Base-by-base conservation (phyloP, 495 filamentous ascomycete genomes). In the Penicillium alfredii region DNA sequence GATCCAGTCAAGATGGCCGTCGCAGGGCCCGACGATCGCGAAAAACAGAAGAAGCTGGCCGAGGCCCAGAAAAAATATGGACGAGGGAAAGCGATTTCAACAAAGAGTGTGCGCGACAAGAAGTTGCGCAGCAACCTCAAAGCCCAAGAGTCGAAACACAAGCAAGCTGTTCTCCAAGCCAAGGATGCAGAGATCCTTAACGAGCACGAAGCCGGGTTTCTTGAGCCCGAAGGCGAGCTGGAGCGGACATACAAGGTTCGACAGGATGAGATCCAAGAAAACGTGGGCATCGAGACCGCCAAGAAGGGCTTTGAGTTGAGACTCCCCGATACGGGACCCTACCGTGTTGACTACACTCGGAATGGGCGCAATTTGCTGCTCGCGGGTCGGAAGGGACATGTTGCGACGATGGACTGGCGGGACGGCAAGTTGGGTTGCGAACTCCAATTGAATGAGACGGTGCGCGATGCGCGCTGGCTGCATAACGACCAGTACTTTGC, bases 401-500 rank as follows among this genome's bases (percentile, higher is more conserved):
- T 98, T 49, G 89, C 92, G 40, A 88, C 84, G 2, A 92, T 96
- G 78, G 90, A 98, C 63, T 98, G 92, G 92, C 74, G 92, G 41
- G 78, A 83, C 40, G 93, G 88, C 8, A 94, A 86, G 51, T 60
- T 97, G 24, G 86, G 84, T 3, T 94, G 85, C 51, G 92, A 98
- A 60, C 52, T 97, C 38, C 87, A 98, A 46, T 70, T 97, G 35
- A 74, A 76, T 18, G 92, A 97, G 66, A 96, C 88, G 0, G 76
- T 97, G 4, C 66, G 89, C 22, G 88, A 94, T 69, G 86, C 81
- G 11, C 80, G 77, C 49, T 98, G 89, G 86, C 70, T 98, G 37
- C 90, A 98, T 60, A 96, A 94, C 49, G 87, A 94, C 57, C 88
- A 95, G 48, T 88, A 74, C 61, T 94, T 97, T 62, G 92, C 93